Base-by-base conservation (phyloP, 2,329 filamentous ascomycete genomes). In the Ophiostoma montium region DNA sequence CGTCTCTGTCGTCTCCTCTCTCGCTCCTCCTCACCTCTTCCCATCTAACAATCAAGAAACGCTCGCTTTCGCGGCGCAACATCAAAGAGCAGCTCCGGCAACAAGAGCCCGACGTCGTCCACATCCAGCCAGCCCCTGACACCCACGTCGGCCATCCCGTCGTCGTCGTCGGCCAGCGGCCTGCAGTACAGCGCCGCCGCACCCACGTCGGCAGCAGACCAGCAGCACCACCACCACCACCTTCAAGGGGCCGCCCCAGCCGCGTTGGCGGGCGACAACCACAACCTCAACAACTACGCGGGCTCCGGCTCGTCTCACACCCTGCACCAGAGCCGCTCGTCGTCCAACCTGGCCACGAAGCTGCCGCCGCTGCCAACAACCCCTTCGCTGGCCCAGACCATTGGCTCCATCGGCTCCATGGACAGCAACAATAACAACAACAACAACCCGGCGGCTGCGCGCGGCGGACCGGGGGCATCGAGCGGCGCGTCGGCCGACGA, bases 381-480 rank as follows among this genome's bases (percentile, higher is more conserved):
- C 52, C 77, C 79, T 50, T 80, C 78, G 39, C 70, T 83, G 50
- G 70, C 78, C 52, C 74, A 80, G 61, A 79, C 76, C 53, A 80
- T 86, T 66, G 77, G 80, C 27, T 19, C 42, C 18, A 44, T 44
- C 11, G 42, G 42, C 42, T 36, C n/a, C 46, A 77, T 83, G 68
- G 81, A 84, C 59, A n/a, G n/a, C n/a, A n/a, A n/a, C n/a, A n/a
- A n/a, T n/a, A n/a, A n/a, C n/a, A n/a, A n/a, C n/a, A n/a, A n/a
- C n/a, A n/a, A n/a, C n/a, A 33, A 46, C 13, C 38, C 23, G n/a
- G 38, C 38, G 13, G 38, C 19, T 5, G 18, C 13, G 44, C 18
- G 31, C 18, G 19, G 32, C 32, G 43, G 16, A 11, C 10, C 10
- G 9, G 43, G 74, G 80, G 58, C 65, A 74, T 58, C 69, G 66